phyloP scores from a whole-genome alignment of 192 early-diverging fungal genomes.

The Backusella liffmaniae region DNA sequence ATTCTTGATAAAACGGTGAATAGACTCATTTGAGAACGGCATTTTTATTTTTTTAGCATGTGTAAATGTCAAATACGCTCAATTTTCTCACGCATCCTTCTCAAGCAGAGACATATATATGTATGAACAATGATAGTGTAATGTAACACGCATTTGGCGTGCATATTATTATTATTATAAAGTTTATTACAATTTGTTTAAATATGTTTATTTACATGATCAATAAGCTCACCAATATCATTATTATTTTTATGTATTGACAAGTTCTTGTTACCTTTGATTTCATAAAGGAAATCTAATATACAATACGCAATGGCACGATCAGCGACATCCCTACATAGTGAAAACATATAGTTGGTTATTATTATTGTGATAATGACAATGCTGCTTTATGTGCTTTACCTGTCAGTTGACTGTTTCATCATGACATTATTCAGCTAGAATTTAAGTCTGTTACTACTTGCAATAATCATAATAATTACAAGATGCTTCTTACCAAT shows the following conservation, averaged over 20 bases:
- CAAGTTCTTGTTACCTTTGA: background rate
- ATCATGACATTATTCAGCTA: background rate
- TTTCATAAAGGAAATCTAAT: background rate
- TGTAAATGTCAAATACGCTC: too few species aligned
- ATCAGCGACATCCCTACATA: background rate
- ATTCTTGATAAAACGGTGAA: too few species aligned
- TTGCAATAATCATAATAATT: background rate
- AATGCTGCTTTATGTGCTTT: background rate
- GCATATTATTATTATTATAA: background rate
- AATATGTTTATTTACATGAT: background rate
- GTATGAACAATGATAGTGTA: too few species aligned
- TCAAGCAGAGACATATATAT: too few species aligned
- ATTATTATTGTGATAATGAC: background rate
- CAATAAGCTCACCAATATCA: background rate
- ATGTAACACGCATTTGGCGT: too few species aligned
- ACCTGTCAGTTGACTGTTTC: background rate
- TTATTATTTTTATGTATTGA: background rate
- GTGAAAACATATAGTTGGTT: too few species aligned
- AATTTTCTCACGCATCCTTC: too few species aligned
- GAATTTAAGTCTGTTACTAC: background rate
- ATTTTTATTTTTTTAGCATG: too few species aligned
- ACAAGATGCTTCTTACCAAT: background rate
- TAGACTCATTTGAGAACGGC: too few species aligned
- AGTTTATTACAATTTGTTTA: background rate
- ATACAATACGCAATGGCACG: background rate